Evolutionary conservation across 1,284 basidiomycete species (phyloP).

Genomic region (Peniophora sp.): DNA sequence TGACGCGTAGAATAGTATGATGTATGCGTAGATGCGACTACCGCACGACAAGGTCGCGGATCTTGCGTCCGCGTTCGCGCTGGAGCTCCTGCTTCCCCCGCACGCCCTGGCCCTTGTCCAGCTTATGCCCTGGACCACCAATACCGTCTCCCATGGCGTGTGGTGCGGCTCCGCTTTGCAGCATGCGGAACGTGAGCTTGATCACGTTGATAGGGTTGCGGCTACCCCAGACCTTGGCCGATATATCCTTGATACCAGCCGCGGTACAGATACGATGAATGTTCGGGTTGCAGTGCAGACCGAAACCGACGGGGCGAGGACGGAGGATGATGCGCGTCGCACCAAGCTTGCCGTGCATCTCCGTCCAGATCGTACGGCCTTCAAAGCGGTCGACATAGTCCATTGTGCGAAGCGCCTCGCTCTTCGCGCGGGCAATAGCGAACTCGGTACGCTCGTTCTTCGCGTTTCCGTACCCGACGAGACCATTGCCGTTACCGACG

Average conservation of each 20-base stretch:
- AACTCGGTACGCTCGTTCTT: constrained; percentile 58
- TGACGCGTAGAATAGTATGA: not conserved
- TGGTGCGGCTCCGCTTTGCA: constrained; percentile 70
- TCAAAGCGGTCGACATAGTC: constrained; percentile 89
- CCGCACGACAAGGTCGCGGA: constrained; percentile 51
- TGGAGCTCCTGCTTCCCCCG: constrained; percentile 58
- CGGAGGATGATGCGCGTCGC: constrained; percentile 80
- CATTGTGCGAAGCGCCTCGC: constrained; percentile 78
- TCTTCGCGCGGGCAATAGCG: constrained; percentile 62
- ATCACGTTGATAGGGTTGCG: constrained; percentile 67
- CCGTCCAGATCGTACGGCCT: constrained; percentile 84
- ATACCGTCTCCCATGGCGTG: constrained; percentile 69
- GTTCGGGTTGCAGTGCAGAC: constrained; percentile 83
- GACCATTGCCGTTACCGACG: constrained; percentile 80
- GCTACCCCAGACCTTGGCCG: constrained; percentile 91
- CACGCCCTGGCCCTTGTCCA: constrained; percentile 64
- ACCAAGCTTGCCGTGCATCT: constrained; percentile 80
- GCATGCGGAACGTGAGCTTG: constrained; percentile 54
- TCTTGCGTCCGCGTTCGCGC: constrained; percentile 62
- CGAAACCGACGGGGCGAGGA: constrained; percentile 90
- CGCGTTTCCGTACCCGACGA: constrained; percentile 88
- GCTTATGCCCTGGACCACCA: constrained; percentile 58
- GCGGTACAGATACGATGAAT: constrained; percentile 87
- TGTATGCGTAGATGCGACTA: constrained; percentile 13
- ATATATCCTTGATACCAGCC: constrained; percentile 90